A percentile compares a stretch with the other conserved stretches of the same genome.
These are phyloP conservation scores for Hansenula lynferdii DNA, from an alignment of 1,139 yeast genomes.

Conservation along the genomic window DNA sequence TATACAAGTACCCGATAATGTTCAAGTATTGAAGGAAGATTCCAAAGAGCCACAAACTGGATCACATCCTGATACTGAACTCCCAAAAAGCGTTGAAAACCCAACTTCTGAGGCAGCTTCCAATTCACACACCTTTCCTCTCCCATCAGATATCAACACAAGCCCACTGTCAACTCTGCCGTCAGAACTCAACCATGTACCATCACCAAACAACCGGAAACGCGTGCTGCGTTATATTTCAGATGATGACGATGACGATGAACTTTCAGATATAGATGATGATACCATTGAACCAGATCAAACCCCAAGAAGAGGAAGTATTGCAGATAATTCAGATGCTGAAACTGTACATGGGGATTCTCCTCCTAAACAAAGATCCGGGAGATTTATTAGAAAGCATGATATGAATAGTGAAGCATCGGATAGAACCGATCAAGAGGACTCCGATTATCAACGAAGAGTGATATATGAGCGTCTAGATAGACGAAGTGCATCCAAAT, in stretches of 20 bases:
- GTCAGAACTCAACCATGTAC: not conserved
- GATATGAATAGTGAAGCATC: conserved; percentile 24
- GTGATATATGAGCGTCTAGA: not conserved
- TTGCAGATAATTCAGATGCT: conserved; percentile 35
- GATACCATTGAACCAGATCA: not conserved
- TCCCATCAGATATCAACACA: no score
- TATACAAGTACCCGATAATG: no score
- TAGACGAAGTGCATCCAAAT: conserved; percentile 15
- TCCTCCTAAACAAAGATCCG: conserved; percentile 36
- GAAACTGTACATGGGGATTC: conserved; percentile 46
- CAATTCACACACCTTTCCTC: no score
- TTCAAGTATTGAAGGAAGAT: no score
- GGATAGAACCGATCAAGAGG: conserved; percentile 7
- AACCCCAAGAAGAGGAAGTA: not conserved
- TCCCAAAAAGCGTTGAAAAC: no score
- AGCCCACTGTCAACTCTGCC: not conserved
- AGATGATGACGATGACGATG: not conserved
- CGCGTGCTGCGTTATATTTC: not conserved
- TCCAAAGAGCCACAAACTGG: no score
- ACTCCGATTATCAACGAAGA: conserved; percentile 9
- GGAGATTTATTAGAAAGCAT: conserved; percentile 36
- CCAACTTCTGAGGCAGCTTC: no score
- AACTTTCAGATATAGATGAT: not conserved
- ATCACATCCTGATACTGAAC: no score
- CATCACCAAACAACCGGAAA: not conserved